Base-by-base conservation (phyloP, 441 rosid genomes). In the Erodium trifolium region DNA sequence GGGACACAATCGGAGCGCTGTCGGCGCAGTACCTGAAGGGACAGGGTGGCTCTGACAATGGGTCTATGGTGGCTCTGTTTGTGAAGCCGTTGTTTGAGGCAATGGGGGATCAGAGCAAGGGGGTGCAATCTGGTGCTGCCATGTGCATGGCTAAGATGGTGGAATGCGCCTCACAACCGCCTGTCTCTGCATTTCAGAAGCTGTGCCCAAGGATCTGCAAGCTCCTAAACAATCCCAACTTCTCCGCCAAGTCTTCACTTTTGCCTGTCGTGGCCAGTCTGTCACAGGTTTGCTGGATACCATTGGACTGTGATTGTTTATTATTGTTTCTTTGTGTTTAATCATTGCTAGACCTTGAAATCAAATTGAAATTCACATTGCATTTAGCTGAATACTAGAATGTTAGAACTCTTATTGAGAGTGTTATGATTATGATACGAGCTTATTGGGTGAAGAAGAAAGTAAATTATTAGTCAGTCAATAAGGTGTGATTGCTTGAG, bases 41-140 rank as follows among this genome's bases (percentile, higher is more conserved):
- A 49, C 55, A 49, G 16, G 29, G 64, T 41, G 78, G 87, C 69
- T 27, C 79, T 73, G 64, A 59, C 70, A 75, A 62, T 63, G 85
- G 82, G 35, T 66, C 83, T 41, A 69, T 82, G 74, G 86, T 91
- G 57, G 96, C 86, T 45, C 47, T 94, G 73, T 94, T 92, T 68
- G 94, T 85, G 57, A 90, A 83, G 84, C 97, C 97, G 2, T 72
- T 94, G 77, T 86, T 94, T 43, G 99, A 92, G 76, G 98, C 91
- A 0, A 92, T 94, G 99, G 92, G 89, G 31, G 99, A 94, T 75
- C 99, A 94, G 87, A 87, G 87, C 76, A 94, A 88, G 77, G 87
- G 82, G 31, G 96, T 87, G 45, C 99, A 92, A 78, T 82, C 92
- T n/a, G 98, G 96, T 68, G 98, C 98, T 19, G 89, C 98, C 3